Conservation (phyloP, 2,329 filamentous ascomycete genomes). For the Albophoma yamanashiensis region DNA sequence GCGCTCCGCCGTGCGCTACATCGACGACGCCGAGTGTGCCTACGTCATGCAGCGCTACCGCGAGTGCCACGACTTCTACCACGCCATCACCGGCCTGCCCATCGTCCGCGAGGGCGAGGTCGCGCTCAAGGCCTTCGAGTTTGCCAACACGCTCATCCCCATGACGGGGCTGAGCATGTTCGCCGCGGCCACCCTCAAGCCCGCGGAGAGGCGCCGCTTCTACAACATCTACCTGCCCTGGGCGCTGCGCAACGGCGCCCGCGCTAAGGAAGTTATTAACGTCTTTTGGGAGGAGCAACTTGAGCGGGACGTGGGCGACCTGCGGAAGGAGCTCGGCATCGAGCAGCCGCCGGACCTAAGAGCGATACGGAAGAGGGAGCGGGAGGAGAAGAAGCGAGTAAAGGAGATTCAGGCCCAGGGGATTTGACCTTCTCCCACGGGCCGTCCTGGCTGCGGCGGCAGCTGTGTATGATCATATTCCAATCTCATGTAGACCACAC, state of each 20-base stretch:
- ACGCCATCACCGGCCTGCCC: slow-evolving; percentile 84
- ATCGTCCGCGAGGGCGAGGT: slow-evolving; percentile 92
- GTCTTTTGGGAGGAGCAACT: slow-evolving; percentile 97
- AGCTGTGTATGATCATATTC: slow-evolving; percentile 1
- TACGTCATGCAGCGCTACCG: slow-evolving; percentile 98
- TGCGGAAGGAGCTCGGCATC: slow-evolving; percentile 68
- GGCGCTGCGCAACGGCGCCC: slow-evolving; percentile 75
- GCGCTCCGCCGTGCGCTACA: slow-evolving; percentile 70
- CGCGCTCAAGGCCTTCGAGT: slow-evolving; percentile 96
- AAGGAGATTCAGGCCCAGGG: slow-evolving; percentile 29
- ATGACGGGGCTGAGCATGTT: slow-evolving; percentile 88
- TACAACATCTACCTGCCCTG: slow-evolving; percentile 73
- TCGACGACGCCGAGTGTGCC: slow-evolving; percentile 90
- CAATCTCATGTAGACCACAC: background rate
- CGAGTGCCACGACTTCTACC: slow-evolving; percentile 96
- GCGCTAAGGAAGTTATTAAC: slow-evolving; percentile 75
- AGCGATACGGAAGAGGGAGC: slow-evolving; percentile 59
- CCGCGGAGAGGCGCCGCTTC: slow-evolving; percentile 68
- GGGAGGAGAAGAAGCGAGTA: slow-evolving; percentile 55
- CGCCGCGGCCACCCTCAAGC: slow-evolving; percentile 77
- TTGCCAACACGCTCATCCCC: slow-evolving; percentile 83
- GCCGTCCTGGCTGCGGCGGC: background rate
- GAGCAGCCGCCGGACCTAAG: slow-evolving; percentile 83
- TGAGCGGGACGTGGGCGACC: slow-evolving; percentile 66
- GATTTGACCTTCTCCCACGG: background rate